Base-by-base conservation (phyloP, 768 basidiomycete species). In the Neoboletus magnificus region DNA sequence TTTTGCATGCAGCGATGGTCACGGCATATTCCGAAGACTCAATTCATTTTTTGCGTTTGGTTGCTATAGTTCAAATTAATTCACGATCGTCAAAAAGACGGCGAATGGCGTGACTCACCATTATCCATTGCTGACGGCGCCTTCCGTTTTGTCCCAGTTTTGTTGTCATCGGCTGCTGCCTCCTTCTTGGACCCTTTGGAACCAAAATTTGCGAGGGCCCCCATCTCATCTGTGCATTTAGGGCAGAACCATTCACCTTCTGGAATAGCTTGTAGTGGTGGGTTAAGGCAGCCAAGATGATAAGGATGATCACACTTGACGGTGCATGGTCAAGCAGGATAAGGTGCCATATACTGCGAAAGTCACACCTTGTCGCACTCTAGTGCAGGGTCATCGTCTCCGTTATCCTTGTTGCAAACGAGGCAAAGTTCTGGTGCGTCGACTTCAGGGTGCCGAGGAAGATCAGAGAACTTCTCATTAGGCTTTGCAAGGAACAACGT, bases 221-320 rank as follows among this genome's bases (percentile, higher is more conserved):
- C 81, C 4, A 85, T 85, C 22, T 81, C 78, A 33, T 77, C 76
- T 11, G 73, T 70, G 66, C 93, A 96, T 53, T 82, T 77, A 0
- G 87, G 84, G 64, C 93, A 96, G 77, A 93, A 93, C 93, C 93
- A 94, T 73, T 94, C 90, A 36, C 91, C 95, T 33, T 89, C 87
- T 0, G 95, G 95, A 18, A 95, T 76, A 5, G 78, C 82, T 16
- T 74, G 69, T 44, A 98, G 73, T 2, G 93, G 91, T 18, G 93
- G 93, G 41, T 77, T 74, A 43, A 95, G 81, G 70, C 95, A 98
- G 13, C 77, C 77, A 15, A 90, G 76, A 70, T 98, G 95, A 70
- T 88, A 96, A 1, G 93, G 91, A 41, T 81, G 78, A 66, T 98
- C 95, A 67, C 95, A 98, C 90, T 96, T 55, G 52, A 11, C 15